Conservation (phyloP, 1,284 basidiomycete genomes). For the Coriolopsis trogii region DNA sequence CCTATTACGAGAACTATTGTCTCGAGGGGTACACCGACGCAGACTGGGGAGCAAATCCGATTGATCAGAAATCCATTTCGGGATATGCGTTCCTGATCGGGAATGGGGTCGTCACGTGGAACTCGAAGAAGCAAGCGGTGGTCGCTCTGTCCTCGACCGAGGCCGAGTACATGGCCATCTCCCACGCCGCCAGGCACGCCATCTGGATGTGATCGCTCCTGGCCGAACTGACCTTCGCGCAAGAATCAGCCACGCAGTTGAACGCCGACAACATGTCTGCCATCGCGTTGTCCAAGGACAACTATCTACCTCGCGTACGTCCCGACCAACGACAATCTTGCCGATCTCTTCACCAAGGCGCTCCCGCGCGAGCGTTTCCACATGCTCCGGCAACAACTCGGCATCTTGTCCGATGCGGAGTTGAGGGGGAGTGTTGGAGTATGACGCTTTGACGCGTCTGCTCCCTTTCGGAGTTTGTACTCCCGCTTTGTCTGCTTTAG, state of each 20-base stretch:
- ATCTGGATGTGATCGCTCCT: conserved; percentile 26
- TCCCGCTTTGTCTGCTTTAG: no score
- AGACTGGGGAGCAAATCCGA: conserved; percentile 4
- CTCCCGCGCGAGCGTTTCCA: no score
- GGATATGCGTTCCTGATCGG: conserved; percentile 16
- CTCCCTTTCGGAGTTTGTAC: no score
- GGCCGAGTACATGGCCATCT: conserved; percentile 20
- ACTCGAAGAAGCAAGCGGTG: conserved; percentile 18
- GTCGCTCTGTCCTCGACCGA: conserved; percentile 18
- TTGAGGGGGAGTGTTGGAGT: no score
- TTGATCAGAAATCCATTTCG: conserved; percentile 6
- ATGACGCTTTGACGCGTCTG: no score
- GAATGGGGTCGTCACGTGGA: conserved; percentile 12
- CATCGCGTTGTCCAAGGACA: conserved; percentile 2
- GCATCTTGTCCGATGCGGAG: no score
- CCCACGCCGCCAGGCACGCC: conserved; percentile 17
- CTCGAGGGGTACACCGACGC: conserved; percentile 6
- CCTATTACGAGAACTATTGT: no score
- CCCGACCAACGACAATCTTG: conserved; percentile 24
- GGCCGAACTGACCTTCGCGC: neutral
- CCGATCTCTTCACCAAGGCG: conserved; percentile 35
- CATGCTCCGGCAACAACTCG: no score
- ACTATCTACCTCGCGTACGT: conserved; percentile 20
- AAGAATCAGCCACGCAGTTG: no score
- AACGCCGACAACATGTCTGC: conserved; percentile 1